Conservation (phyloP, 768 basidiomycete genomes). For the Roridomyces roridus region DNA sequence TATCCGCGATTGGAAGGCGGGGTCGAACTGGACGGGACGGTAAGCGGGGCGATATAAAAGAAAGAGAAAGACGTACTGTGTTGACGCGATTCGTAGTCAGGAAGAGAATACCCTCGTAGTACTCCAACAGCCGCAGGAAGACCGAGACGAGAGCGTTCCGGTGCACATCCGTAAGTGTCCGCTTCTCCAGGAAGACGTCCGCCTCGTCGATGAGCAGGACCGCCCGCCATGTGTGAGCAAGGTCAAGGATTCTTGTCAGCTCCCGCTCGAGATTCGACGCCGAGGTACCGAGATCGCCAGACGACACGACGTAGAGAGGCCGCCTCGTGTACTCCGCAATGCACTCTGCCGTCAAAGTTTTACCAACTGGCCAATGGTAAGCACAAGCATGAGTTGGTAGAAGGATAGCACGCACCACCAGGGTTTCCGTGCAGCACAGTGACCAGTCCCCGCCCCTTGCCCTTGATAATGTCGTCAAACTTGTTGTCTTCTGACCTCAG, state of each 20-base stretch:
- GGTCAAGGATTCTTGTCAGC: slow-evolving; percentile 20
- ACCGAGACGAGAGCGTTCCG: slow-evolving; percentile 29
- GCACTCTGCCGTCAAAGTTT: slow-evolving; percentile 30
- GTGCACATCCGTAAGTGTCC: slow-evolving; percentile 20
- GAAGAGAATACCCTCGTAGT: slow-evolving; percentile 24
- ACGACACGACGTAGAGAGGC: slow-evolving; percentile 26
- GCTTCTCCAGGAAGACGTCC: slow-evolving; percentile 31
- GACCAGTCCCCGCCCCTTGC: slow-evolving; percentile 24
- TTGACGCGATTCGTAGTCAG: slow-evolving; percentile 26
- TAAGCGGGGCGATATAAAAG: neutral
- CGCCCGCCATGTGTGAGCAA: slow-evolving; percentile 28
- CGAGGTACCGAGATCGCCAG: slow-evolving; percentile 29
- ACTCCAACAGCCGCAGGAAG: slow-evolving; percentile 28
- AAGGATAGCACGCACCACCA: slow-evolving; percentile 2
- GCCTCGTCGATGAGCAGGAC: slow-evolving; percentile 32
- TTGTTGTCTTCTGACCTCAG: slow-evolving; percentile 5
- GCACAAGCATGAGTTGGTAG: no score
- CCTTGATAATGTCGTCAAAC: slow-evolving; percentile 25
- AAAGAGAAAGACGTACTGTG: neutral
- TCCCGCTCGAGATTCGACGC: slow-evolving; percentile 18
- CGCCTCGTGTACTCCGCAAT: slow-evolving; percentile 25
- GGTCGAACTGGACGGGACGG: slow-evolving; percentile 1
- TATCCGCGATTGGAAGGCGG: slow-evolving; percentile 24
- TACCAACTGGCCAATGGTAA: slow-evolving; percentile 5
- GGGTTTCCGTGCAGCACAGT: slow-evolving; percentile 20